Evolutionary conservation across 768 basidiomycete genomes (phyloP), one percentile per base, ranked within the genome.

Genomic region (Agrocybe pediades): DNA sequence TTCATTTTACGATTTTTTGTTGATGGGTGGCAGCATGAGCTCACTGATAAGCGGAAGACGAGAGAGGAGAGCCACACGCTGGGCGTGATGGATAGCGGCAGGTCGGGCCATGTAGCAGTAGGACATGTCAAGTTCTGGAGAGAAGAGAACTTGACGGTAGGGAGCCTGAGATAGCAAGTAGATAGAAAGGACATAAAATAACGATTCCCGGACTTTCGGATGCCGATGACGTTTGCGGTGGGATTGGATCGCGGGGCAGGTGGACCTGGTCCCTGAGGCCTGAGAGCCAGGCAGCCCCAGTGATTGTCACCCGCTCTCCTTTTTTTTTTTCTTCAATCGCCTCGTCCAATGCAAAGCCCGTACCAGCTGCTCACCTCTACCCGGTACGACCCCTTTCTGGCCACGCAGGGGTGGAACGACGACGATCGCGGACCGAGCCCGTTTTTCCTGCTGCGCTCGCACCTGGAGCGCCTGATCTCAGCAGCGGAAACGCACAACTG

Each of bases 381-480:
- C 0, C 75, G 86, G 53, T 88, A 78, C 61, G 90, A 91, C 63
- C 71, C 70, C 1, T 68, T 62, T 25, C 71, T 90, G 7, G 60
- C 70, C 9, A 51, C 63, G 1, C 65, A 77, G 9, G 25, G 55
- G 11, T 90, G 86, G 88, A 92, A 90, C 57, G 77, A 79, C 27
- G 77, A 78, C 26, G 56, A 71, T 16, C 78, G 76, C n/a, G 68
- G 70, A 0, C 81, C 83, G 1, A 85, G 81, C 0, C 75, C 81
- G 0, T 88, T 84, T 58, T 69, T 91, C n/a, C 68, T 91, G 0
- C 78, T 90, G 9, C 68, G 64, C 0, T 78, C 79, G 61, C 88
- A 92, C 57, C 65, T 77, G 49, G 80, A 86, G 30, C 83, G 90
- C 43, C 76, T 93, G 0, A 44, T 65, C 9, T 67, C 74, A 16